Percentiles rank a stretch among this genome's conserved stretches.
Evolutionary conservation across 768 basidiomycete genomes (phyloP).

Genomic region (Clitopilus hobsonii): DNA sequence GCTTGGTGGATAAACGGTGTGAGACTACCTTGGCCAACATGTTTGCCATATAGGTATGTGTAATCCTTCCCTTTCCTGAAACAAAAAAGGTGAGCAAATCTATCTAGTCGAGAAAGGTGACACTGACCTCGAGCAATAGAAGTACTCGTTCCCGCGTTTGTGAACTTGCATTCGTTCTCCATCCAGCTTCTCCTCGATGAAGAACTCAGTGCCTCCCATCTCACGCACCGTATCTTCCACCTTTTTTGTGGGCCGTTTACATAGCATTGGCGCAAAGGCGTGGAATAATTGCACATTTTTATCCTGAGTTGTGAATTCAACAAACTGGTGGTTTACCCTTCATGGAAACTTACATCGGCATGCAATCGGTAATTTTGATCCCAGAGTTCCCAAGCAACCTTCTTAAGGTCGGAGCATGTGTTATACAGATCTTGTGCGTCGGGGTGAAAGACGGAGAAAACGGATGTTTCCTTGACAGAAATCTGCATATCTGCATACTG

Average conservation of each 20-base stretch:
- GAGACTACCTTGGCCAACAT: constrained; percentile 77
- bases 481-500: constrained; percentile 81
- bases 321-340: too few species aligned
- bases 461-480: constrained; percentile 90
- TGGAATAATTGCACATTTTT: constrained; percentile 79
- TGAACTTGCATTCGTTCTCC: constrained; percentile 97
- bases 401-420: constrained; percentile 94
- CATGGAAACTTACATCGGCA: constrained; percentile 42
- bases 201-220: constrained; percentile 75
- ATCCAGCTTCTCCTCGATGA: constrained; percentile 96
- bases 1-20: constrained; percentile 81
- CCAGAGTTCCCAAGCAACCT: constrained; percentile 86
- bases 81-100: neutral
- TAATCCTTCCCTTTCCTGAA: constrained; percentile 86
- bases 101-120: neutral
- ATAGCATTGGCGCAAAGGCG: constrained; percentile 93
- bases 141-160: constrained; percentile 86
- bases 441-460: constrained; percentile 88
- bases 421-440: constrained; percentile 94
- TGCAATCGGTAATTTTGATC: constrained; percentile 67
- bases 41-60: constrained; percentile 86
- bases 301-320: constrained; percentile 44
- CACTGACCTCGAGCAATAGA: constrained; percentile 81
- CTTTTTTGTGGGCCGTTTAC: constrained; percentile 78
- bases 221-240: constrained; percentile 81